A percentile compares a stretch with the other conserved stretches of the same genome.
Conservation (phyloP, 2,329 filamentous ascomycete species). For the Orbilia blumenaviensis region DNA sequence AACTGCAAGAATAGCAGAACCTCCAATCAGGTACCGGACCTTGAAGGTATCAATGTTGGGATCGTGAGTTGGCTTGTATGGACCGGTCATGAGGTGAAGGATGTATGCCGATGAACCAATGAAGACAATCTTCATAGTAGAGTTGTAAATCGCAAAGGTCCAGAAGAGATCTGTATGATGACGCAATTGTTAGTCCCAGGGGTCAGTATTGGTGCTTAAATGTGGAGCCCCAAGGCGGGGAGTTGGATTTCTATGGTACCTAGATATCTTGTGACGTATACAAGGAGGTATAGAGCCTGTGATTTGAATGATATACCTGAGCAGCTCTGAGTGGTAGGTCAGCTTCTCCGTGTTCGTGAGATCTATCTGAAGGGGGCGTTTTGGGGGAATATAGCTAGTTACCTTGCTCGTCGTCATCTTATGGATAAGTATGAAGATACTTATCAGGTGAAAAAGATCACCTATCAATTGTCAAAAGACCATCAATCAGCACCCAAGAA, state of each 20-base stretch:
- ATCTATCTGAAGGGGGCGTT: too few species aligned
- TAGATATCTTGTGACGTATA: conserved; percentile 93
- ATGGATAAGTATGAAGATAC: conserved; percentile 91
- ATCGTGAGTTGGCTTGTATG: conserved; percentile 97
- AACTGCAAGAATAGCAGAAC: conserved; percentile 79
- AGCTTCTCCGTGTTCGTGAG: neutral
- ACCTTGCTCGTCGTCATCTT: conserved; percentile 77
- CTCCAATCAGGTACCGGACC: conserved; percentile 89
- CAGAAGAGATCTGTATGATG: conserved; percentile 77
- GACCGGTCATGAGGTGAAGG: conserved; percentile 96
- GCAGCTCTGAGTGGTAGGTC: conserved; percentile 75
- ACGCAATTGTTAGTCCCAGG: conserved; percentile 36
- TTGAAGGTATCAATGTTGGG: conserved; percentile 97
- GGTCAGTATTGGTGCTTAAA: neutral
- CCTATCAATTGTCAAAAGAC: conserved; percentile 67
- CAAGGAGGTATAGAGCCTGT: conserved; percentile 90
- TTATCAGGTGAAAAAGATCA: conserved; percentile 94
- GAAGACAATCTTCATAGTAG: conserved; percentile 95
- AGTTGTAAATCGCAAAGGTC: conserved; percentile 87
- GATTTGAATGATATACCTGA: conserved; percentile 99
- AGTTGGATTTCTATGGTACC: conserved; percentile 66
- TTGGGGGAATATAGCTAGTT: too few species aligned
- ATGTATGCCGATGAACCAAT: conserved; percentile 90
- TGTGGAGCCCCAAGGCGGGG: too few species aligned
- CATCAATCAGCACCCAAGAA: neutral